Base-by-base conservation (phyloP, 2,329 filamentous ascomycete genomes). In the Fusarium albidum region DNA sequence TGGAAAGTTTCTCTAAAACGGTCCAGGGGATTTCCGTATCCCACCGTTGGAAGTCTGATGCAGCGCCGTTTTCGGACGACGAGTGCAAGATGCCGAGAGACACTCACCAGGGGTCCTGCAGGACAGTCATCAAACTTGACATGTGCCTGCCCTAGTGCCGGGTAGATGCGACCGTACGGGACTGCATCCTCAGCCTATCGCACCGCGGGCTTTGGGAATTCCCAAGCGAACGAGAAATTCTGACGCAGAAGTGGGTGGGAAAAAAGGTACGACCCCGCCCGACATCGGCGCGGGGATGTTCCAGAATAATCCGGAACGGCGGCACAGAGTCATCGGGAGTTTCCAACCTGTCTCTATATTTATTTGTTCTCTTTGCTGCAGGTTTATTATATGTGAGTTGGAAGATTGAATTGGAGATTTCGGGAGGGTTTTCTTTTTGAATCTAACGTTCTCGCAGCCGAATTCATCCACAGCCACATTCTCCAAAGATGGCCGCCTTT, bases 401-500 rank as follows among this genome's bases (percentile, higher is more conserved):
- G 26, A 10, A 18, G 12, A 37, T 43, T 52, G 34, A 52, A 4
- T 15, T 10, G 14, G 6, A 6, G 5, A 18, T 4, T 13, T 10
- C 32, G 17, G 33, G 32, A 3, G 26, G 15, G 10, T n/a, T 35
- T 28, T 18, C 6, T 3, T 33, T 28, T 39, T 59, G 18, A 59
- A 41, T 21, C 37, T 49, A 21, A 21, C 25, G 18, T 32, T 29
- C 29, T 26, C 48, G 17, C 34, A 47, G 48, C 21, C 7, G 21
- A 44, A 28, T 45, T 37, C 32, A 39, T 31, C 29, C 12, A 41
- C 13, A 42, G n/a, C 15, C 14, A 46, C 15, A 38, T 45, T 29
- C 49, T 12, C 47, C 35, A 17, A 71, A 55, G 25, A 83, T 83
- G 80, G 67, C 79, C 46, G 57, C 77, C 32, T 94, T 93, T 70